Evolutionary conservation across 352 stramenopile species (phyloP), one percentile per base, ranked within the genome.

Genomic region (Pythium guiyangense): DNA sequence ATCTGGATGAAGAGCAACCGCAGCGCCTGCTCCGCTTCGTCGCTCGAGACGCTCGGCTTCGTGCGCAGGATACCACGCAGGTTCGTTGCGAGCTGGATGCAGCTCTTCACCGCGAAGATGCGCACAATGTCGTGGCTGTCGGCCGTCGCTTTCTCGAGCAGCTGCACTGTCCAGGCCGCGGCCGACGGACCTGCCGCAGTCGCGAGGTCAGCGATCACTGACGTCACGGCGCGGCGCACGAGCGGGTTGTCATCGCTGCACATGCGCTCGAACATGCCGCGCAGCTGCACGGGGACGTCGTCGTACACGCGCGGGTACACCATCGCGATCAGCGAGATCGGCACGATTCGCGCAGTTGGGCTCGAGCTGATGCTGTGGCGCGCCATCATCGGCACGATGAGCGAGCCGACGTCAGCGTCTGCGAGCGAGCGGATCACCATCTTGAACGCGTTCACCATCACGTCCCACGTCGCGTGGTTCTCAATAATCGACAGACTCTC

Each of bases 401-500:
- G 60, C 29, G 76, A 70, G 31, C 76, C 66, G 52, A 93, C 70
- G 14, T 92, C 82, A 17, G 61, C 50, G 54, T 86, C 66, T 4
- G 77, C 73, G 59, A 96, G 70, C 6, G 84, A 74, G 15, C 67
- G 29, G 20, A 90, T 76, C 37, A 93, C 51, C 65, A 88, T 79
- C 39, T 90, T 85, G 37, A 94, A 78, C 11, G 81, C 80, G 31
- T 90, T 87, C 20, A 94, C 84, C 79, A 95, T 93, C 29, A 92
- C 84, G 26, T 95, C 85, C 86, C 86, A 96, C 34, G 84, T 94
- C 20, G 84, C 79, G 60, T 92, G 84, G 60, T 96, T 96, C 53
- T 96, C 86, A 48, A 96, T 96, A 59, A 94, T 93, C 14, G 83
- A 91, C 25, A 92, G 70, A 40, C 82, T 90, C 57, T 96, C 86